Percentiles rank a stretch among this genome's conserved stretches.
Evolutionary conservation across 805 yeast genomes (phyloP).

Genomic region (Kazachstania kunashirensis): DNA sequence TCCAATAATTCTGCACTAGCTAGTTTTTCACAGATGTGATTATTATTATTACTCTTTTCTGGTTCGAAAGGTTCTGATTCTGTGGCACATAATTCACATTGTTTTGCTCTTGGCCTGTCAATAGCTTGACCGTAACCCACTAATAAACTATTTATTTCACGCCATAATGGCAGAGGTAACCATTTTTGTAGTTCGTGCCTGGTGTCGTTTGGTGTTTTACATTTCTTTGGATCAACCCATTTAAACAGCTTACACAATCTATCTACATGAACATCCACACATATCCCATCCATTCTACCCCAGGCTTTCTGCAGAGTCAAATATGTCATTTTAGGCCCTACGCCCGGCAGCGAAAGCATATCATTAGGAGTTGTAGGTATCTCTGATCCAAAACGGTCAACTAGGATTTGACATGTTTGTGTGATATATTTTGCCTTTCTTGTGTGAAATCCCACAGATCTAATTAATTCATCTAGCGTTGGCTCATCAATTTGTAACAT

Average conservation of each 20-base stretch:
- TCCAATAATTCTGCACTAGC: conserved; percentile 3
- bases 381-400: conserved; percentile 47
- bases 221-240: conserved; percentile 47
- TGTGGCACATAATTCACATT: conserved; percentile 3
- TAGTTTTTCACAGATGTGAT: not conserved
- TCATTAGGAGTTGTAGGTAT: conserved; percentile 64
- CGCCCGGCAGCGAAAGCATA: conserved; percentile 69
- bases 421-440: conserved; percentile 68
- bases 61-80: not conserved
- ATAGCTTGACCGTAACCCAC: conserved; percentile 93
- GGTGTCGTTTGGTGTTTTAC: conserved; percentile 66
- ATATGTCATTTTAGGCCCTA: conserved; percentile 93
- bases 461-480: conserved; percentile 56
- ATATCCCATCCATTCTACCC: conserved; percentile 71
- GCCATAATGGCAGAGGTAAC: conserved; percentile 70
- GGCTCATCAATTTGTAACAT: conserved; percentile 40
- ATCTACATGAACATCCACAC: conserved; percentile 88
- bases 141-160: conserved; percentile 70
- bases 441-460: conserved; percentile 77
- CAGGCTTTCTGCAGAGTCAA: conserved; percentile 75
- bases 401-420: conserved; percentile 45
- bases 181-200: conserved; percentile 58
- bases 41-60: conserved; percentile 1
- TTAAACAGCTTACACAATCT: conserved; percentile 70
- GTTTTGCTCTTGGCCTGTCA: conserved; percentile 57